Evolutionary conservation across 352 stramenopile species (phyloP), one percentile per base, ranked within the genome.

Genomic region (Elongisporangium anandrum): DNA sequence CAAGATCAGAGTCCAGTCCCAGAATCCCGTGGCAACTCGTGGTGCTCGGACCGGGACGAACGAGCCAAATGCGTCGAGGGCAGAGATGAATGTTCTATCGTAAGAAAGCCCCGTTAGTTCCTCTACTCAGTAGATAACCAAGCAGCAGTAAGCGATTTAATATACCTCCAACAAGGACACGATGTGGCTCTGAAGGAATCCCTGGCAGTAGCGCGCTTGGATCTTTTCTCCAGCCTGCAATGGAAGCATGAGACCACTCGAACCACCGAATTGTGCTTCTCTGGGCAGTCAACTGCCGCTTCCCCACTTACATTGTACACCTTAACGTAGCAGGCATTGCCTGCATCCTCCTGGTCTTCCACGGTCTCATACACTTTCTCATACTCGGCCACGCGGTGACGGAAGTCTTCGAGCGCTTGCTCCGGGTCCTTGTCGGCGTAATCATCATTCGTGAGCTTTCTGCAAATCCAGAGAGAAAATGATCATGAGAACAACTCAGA

Each of bases 351-450:
- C 16, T 64, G 79, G 69, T 98, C 92, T 50, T 97, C 90, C 8
- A 98, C 77, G 2, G 91, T 92, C 66, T 98, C 88, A 67, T 98
- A 97, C 38, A 93, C 78, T 50, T 96, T 93, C 62, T 97, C 82
- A 68, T 98, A 98, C 70, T 98, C 96, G 56, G 70, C 68, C 7
- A 97, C 88, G 41, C 95, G 87, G 51, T 88, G 73, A 4, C 77
- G 71, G 47, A 98, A 90, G 69, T 98, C 95, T 22, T 63, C 72
- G 41, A 98, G 79, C 16, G 92, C 93, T 58, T 90, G 75, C 57
- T 97, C 82, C 3, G 80, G 68, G 52, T 92, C 75, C 65, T 94
- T 90, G 24, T 71, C 81, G 38, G 75, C 70, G 79, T 98, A 98
- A 77, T 98, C 95, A 55, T 88, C 91, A 60, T 96, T 98, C 26